These are phyloP conservation scores for Neurospora tetraspora DNA, from an alignment of 495 filamentous ascomycete genomes.

Conservation along the genomic window DNA sequence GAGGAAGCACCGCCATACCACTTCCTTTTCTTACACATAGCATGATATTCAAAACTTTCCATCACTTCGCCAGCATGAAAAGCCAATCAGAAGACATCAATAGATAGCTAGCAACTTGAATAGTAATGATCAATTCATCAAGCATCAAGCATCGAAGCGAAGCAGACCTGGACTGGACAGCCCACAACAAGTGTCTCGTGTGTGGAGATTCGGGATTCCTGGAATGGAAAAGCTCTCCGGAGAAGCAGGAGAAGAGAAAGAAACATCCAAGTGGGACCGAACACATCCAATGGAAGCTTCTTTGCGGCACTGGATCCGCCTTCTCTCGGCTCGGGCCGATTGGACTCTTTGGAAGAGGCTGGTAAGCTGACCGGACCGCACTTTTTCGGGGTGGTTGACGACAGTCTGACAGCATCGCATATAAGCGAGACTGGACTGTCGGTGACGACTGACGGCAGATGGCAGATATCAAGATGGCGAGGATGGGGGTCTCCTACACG, in stretches of 20 bases:
- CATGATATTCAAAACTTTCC: not conserved
- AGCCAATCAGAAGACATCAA: not conserved
- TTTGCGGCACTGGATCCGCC: not conserved
- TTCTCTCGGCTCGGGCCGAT: not conserved
- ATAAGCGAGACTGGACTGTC: not conserved
- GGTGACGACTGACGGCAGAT: not conserved
- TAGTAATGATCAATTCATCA: not conserved
- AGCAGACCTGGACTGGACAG: not conserved
- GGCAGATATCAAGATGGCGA: not conserved
- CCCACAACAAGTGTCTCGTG: not conserved
- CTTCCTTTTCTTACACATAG: not conserved
- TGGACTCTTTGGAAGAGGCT: not conserved
- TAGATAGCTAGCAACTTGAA: not conserved
- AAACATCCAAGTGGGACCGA: not conserved
- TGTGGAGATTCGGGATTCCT: not conserved
- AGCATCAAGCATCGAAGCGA: not conserved
- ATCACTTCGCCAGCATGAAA: not conserved
- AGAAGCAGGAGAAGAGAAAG: not conserved
- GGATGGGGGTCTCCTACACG: not conserved
- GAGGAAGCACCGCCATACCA: not conserved
- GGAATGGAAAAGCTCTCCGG: not conserved
- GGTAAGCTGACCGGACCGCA: not conserved
- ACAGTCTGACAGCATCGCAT: not conserved
- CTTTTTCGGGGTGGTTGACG: not conserved
- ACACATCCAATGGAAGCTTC: not conserved